Percentiles rank a stretch among this genome's conserved stretches.
Conservation (phyloP, 1,284 basidiomycete genomes). For the Earliella scabrosa region DNA sequence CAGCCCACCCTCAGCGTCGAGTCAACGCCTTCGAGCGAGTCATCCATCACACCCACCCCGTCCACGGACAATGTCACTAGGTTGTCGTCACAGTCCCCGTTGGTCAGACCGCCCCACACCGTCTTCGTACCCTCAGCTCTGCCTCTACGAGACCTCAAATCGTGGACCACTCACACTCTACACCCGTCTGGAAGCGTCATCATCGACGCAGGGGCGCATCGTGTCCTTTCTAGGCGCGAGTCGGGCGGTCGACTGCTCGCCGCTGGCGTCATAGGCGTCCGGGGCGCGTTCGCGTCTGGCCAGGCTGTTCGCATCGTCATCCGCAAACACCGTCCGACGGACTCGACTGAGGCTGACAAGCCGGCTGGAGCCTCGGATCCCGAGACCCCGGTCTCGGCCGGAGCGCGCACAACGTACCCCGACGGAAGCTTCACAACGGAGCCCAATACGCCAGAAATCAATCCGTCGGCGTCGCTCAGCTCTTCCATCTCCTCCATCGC, state of each 20-base stretch:
- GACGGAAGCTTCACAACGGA: slow-evolving; percentile 37
- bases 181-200: slow-evolving; percentile 87
- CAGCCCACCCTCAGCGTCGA: slow-evolving; percentile 6
- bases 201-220: slow-evolving; percentile 89
- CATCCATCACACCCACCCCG: slow-evolving; percentile 13
- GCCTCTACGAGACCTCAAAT: slow-evolving; percentile 89
- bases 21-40: slow-evolving; percentile 14
- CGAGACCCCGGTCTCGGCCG: slow-evolving; percentile 12
- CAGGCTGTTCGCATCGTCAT: slow-evolving; percentile 92
- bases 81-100: neutral
- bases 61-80: slow-evolving; percentile 2
- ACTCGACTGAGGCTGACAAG: slow-evolving; percentile 16
- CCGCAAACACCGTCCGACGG: slow-evolving; percentile 34
- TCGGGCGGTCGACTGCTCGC: slow-evolving; percentile 91
- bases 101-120: slow-evolving; percentile 78
- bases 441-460: slow-evolving; percentile 47
- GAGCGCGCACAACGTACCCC: slow-evolving; percentile 34
- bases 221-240: slow-evolving; percentile 82
- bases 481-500: slow-evolving; percentile 38
- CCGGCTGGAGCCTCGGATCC: slow-evolving; percentile 29
- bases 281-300: slow-evolving; percentile 90
- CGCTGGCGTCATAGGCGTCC: slow-evolving; percentile 87
- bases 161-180: slow-evolving; percentile 95
- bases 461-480: slow-evolving; percentile 38
- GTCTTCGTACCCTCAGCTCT: slow-evolving; percentile 79